phyloP scores from a whole-genome alignment of 2,329 filamentous ascomycete genomes.

The Fusarium avenaceum region DNA sequence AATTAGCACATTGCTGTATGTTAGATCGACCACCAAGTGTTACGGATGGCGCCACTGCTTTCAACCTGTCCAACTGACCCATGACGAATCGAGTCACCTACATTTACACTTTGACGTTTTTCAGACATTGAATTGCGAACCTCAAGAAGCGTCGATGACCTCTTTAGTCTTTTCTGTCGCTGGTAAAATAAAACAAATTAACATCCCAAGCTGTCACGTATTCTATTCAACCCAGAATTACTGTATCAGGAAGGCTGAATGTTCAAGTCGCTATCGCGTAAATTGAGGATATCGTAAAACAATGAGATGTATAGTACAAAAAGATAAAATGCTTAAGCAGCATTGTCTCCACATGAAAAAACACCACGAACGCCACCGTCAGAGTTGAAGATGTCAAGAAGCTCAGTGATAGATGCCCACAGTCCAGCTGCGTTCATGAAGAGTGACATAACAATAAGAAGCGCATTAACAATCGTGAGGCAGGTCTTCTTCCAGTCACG shows the following conservation, averaged over 20 bases:
- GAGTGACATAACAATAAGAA: constrained; percentile 40
- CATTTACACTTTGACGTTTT: too few species aligned
- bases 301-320: neutral
- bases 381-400: constrained; percentile 42
- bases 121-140: too few species aligned
- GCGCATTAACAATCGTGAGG: constrained; percentile 37
- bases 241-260: neutral
- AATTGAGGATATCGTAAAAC: neutral
- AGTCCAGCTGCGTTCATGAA: constrained; percentile 48
- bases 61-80: too few species aligned
- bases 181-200: rapidly evolving
- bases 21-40: too few species aligned
- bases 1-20: too few species aligned
- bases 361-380: constrained; percentile 37
- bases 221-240: too few species aligned
- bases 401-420: constrained; percentile 46
- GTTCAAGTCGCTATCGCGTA: neutral
- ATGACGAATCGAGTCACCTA: too few species aligned
- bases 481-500: constrained; percentile 44
- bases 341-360: constrained; percentile 45
- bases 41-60: too few species aligned
- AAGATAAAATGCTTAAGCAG: neutral
- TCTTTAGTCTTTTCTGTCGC: too few species aligned
- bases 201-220: too few species aligned
- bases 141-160: too few species aligned